These are phyloP conservation scores for Helminthosporium solani DNA, from an alignment of 2,329 filamentous ascomycete species.

Conservation along the genomic window DNA sequence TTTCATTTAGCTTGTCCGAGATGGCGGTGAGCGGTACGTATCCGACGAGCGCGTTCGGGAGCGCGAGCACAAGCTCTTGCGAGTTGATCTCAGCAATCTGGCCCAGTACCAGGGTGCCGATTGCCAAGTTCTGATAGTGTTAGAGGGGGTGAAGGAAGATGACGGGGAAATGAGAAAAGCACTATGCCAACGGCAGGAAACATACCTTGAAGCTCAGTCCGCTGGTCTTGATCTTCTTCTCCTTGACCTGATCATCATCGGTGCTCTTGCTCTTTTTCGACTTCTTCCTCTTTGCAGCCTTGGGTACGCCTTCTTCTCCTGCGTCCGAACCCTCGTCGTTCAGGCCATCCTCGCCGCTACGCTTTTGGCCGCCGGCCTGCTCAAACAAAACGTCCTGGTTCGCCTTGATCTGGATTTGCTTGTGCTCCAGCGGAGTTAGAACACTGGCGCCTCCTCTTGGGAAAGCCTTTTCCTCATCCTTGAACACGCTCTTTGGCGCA, in stretches of 20 bases:
- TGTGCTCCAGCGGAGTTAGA: slow-evolving; percentile 89
- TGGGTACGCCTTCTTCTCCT: slow-evolving; percentile 43
- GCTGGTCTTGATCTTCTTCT: slow-evolving; percentile 67
- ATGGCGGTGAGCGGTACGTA: slow-evolving; percentile 91
- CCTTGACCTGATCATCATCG: slow-evolving; percentile 47
- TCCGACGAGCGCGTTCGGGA: slow-evolving; percentile 91
- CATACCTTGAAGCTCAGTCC: slow-evolving; percentile 84
- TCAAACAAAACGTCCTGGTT: slow-evolving; percentile 91
- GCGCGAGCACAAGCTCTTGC: slow-evolving; percentile 74
- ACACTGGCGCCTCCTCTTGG: slow-evolving; percentile 89
- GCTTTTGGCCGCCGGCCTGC: slow-evolving; percentile 63
- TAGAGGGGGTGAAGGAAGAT: no score
- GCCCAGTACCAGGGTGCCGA: slow-evolving; percentile 84
- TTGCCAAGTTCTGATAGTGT: slow-evolving; percentile 67
- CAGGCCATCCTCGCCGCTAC: slow-evolving; percentile 54
- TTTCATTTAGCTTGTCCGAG: slow-evolving; percentile 74
- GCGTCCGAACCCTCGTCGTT: slow-evolving; percentile 46
- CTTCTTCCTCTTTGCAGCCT: slow-evolving; percentile 55
- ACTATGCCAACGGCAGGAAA: slow-evolving; percentile 1
- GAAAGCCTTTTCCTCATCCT: slow-evolving; percentile 85
- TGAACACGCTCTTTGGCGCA: slow-evolving; percentile 50
- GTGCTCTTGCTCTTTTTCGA: slow-evolving; percentile 46
- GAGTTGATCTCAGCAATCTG: slow-evolving; percentile 79
- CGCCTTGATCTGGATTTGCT: slow-evolving; percentile 92
- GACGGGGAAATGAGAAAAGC: no score